Conservation (phyloP, 768 basidiomycete species). For the Pulveroboletus ravenelii region DNA sequence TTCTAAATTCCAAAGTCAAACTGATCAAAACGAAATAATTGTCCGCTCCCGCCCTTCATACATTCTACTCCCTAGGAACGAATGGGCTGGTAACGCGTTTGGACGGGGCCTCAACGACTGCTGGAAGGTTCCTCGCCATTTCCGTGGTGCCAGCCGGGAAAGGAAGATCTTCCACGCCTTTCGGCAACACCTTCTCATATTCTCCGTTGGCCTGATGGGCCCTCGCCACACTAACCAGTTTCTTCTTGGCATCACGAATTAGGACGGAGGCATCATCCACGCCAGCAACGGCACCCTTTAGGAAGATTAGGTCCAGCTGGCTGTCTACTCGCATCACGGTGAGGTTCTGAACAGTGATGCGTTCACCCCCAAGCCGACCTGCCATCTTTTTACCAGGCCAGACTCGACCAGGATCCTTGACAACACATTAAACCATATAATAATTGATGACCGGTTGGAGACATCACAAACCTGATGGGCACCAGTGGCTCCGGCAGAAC, state of each 20-base stretch:
- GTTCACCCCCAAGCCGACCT: slow-evolving; percentile 83
- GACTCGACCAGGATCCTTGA: slow-evolving; percentile 89
- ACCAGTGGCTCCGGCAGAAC: slow-evolving; percentile 89
- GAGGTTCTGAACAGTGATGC: slow-evolving; percentile 83
- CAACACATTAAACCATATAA: slow-evolving; percentile 2
- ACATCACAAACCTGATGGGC: slow-evolving; percentile 74
- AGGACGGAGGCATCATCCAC: slow-evolving; percentile 83
- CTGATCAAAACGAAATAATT: no score
- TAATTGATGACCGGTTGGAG: not conserved
- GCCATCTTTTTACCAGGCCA: slow-evolving; percentile 99
- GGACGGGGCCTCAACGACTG: slow-evolving; percentile 65
- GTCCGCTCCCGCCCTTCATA: not conserved
- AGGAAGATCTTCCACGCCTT: slow-evolving; percentile 78
- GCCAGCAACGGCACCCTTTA: slow-evolving; percentile 90
- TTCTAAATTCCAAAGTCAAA: no score
- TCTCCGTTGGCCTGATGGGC: slow-evolving; percentile 67
- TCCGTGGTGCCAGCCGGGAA: slow-evolving; percentile 88
- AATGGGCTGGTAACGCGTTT: slow-evolving; percentile 78
- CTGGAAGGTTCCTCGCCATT: slow-evolving; percentile 61
- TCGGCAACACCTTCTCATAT: slow-evolving; percentile 74
- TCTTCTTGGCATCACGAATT: slow-evolving; percentile 88
- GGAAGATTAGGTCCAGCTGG: slow-evolving; percentile 80
- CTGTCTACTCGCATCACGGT: slow-evolving; percentile 85
- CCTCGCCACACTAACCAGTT: slow-evolving; percentile 54
- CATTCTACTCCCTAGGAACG: slow-evolving; percentile 56